Evolutionary conservation across 495 filamentous ascomycete species (phyloP).

Genomic region (Staphylotrichum longicolle): DNA sequence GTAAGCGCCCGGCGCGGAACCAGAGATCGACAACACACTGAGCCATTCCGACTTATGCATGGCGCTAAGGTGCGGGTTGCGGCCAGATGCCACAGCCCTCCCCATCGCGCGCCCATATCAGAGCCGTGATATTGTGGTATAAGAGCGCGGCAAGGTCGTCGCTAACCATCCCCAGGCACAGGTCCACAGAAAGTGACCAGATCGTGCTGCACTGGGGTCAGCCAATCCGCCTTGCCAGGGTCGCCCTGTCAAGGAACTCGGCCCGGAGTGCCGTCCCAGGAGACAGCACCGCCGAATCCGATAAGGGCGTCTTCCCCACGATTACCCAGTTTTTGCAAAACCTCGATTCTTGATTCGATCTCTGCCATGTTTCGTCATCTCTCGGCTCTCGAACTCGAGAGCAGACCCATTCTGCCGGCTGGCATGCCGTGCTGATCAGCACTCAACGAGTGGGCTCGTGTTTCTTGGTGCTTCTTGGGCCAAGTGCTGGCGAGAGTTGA

Average conservation of each 20-base stretch:
- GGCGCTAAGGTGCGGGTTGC: background rate
- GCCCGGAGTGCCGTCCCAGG: conserved; percentile 27
- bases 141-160: conserved; percentile 8
- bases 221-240: conserved; percentile 16
- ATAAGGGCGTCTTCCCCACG: conserved; percentile 10
- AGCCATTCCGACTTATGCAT: background rate
- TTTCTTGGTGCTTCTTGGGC: background rate
- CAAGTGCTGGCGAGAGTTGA: background rate
- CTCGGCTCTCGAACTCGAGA: conserved; percentile 17
- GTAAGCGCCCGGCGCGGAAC: background rate
- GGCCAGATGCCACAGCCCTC: background rate
- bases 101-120: background rate
- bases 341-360: conserved; percentile 20
- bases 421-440: conserved; percentile 21
- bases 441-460: conserved; percentile 12
- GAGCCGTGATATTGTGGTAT: background rate
- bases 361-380: conserved; percentile 14
- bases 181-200: too few relatives aligned
- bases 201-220: background rate
- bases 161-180: background rate
- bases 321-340: conserved; percentile 18
- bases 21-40: background rate
- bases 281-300: conserved; percentile 17
- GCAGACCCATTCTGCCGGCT: conserved; percentile 17
- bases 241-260: conserved; percentile 25